Conservation (phyloP, 164 flowering plant species). For the Amborella trichopoda region DNA sequence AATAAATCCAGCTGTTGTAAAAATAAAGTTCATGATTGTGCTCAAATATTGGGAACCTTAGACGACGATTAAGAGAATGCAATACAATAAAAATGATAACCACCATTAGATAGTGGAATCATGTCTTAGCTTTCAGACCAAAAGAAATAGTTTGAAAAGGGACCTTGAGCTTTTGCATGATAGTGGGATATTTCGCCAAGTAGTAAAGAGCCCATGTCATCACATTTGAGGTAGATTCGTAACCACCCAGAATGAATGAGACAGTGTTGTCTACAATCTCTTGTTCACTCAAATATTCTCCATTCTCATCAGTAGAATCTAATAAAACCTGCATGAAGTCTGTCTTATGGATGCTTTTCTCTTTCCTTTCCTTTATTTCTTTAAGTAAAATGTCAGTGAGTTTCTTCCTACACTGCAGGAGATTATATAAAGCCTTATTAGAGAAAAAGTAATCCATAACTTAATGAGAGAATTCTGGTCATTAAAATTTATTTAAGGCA, state of each 20-base stretch:
- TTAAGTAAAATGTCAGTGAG: conserved; percentile 3
- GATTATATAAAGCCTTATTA: background rate
- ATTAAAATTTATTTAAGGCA: background rate
- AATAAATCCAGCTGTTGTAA: too few relatives aligned
- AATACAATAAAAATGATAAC: too few relatives aligned
- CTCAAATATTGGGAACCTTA: too few relatives aligned
- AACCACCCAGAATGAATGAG: conserved; percentile 10
- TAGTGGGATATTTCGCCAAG: conserved; percentile 8
- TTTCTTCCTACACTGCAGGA: conserved; percentile 9
- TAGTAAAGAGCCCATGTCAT: conserved; percentile 12
- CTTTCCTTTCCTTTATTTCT: conserved; percentile 8
- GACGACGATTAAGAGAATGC: too few relatives aligned
- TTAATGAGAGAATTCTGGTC: too few relatives aligned
- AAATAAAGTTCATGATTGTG: too few relatives aligned
- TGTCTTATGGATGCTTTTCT: background rate
- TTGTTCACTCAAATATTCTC: conserved; percentile 5
- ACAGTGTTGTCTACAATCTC: conserved; percentile 8
- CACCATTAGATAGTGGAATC: too few relatives aligned
- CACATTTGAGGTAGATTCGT: conserved; percentile 13
- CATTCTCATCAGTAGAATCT: conserved; percentile 10
- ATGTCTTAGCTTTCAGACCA: too few relatives aligned
- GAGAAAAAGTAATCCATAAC: too few relatives aligned
- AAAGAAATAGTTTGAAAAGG: too few relatives aligned
- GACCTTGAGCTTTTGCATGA: conserved; percentile 10
- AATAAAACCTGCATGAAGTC: conserved; percentile 9